Base-by-base conservation (phyloP, 306 rosid genomes). In the Biancaea sappan region DNA sequence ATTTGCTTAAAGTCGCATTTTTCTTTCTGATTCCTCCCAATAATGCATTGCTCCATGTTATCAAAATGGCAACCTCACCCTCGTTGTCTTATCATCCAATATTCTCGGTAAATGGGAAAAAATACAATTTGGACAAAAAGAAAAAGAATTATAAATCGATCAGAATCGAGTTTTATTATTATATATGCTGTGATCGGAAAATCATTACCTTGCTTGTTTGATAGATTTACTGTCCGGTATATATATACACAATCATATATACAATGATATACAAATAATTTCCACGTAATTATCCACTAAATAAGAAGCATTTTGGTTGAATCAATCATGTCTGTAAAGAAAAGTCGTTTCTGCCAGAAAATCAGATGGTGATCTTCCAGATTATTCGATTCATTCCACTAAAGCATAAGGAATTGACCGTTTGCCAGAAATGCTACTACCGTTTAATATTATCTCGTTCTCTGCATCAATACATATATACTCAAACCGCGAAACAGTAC, bases 11-110 rank as follows among this genome's bases (percentile, higher is more conserved):
- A 91, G 91, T 82, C 77, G 38, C 81, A 82, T 75, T 83, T 79
- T 78, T n/a, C n/a, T 60, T 76, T 77, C 82, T 77, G 84, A 85
- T 87, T 86, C 84, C 84, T 85, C 53, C 82, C 92, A 91, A 91
- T 86, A 85, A 85, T 88, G 71, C 87, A 78, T 60, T 15, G 76
- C 75, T 84, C 66, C 86, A 82, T 70, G 66, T 80, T 71, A 62
- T 78, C 69, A 57, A 83, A 79, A 77, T 73, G 69, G 68, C n/a
- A 40, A 68, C 32, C 22, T 48, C 54, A 58, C 43, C 35, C 26
- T 61, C 16, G 35, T 61, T 41, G 35, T 51, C 77, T 18, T 63
- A 21, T 43, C 78, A 77, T 77, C 78, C 72, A n/a, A n/a, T n/a
- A 69, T 81, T 80, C 34, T 68, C 62, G 65, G 54, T 35, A 73